These are phyloP conservation scores for Diaporthe vaccinii DNA, from an alignment of 2,329 filamentous ascomycete genomes.

Conservation along the genomic window DNA sequence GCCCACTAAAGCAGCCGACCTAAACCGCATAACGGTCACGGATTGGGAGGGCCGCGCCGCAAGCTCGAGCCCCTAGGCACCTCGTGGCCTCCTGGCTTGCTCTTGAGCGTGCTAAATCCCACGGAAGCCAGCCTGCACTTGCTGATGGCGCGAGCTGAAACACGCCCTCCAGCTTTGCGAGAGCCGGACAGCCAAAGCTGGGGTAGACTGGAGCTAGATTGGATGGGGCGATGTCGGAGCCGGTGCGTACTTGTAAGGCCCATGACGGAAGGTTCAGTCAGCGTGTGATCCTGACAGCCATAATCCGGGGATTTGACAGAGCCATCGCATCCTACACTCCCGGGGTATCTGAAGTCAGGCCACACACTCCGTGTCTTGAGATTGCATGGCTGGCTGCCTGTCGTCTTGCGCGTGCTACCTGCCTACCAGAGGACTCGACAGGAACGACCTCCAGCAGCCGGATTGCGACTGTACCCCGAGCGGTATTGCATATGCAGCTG, in stretches of 20 bases:
- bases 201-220: conserved; percentile 19
- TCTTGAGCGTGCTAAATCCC: background rate
- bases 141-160: conserved; percentile 12
- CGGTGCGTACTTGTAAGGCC: conserved; percentile 8
- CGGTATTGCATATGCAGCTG: conserved; percentile 31
- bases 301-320: too few relatives aligned
- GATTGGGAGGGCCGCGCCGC: conserved; percentile 34
- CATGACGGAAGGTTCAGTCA: conserved; percentile 9
- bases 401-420: conserved; percentile 2
- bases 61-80: conserved; percentile 22
- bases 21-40: conserved; percentile 12
- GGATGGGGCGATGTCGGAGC: conserved; percentile 28
- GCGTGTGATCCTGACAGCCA: background rate
- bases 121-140: conserved; percentile 3
- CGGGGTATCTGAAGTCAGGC: background rate
- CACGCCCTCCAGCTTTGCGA: background rate
- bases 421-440: conserved; percentile 16
- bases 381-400: conserved; percentile 3
- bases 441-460: background rate
- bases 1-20: conserved; percentile 4
- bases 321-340: background rate
- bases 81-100: background rate
- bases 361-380: background rate
- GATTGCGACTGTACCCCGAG: background rate
- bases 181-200: conserved; percentile 28